phyloP scores from a whole-genome alignment of 305 asterid genomes.

The Nicotiana rustica region DNA sequence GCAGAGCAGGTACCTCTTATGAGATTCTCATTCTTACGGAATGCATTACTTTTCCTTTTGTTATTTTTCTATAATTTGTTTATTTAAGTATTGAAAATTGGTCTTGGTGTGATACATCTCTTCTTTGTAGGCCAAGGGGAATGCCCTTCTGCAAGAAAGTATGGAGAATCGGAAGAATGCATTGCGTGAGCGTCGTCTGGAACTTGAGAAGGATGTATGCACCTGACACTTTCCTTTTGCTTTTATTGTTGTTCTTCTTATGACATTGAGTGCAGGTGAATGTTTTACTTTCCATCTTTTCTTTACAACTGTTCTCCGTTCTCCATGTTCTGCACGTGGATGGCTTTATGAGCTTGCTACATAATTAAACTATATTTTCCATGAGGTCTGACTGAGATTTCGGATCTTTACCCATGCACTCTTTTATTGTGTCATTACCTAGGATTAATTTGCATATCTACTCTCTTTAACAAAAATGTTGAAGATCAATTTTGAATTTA shows the following conservation, averaged over 20 bases:
- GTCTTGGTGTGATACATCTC: slow-evolving; percentile 24
- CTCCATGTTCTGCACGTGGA: background rate
- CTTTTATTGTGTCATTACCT: background rate
- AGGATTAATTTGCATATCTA: background rate
- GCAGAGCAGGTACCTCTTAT: slow-evolving; percentile 66
- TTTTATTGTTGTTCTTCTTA: background rate
- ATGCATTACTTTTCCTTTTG: background rate
- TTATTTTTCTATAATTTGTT: background rate
- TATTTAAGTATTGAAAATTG: background rate
- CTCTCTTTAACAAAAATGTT: background rate
- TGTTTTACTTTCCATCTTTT: background rate
- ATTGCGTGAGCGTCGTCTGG: slow-evolving; percentile 70
- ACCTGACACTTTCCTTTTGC: background rate
- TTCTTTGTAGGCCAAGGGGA: slow-evolving; percentile 57
- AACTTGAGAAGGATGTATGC: slow-evolving; percentile 87
- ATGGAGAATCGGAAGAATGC: slow-evolving; percentile 69
- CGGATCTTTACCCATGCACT: background rate
- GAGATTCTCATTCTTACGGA: slow-evolving; percentile 31
- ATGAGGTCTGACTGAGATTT: background rate
- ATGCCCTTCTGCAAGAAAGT: slow-evolving; percentile 61
- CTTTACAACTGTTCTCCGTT: background rate
- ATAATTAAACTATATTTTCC: background rate
- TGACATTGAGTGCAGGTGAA: background rate
- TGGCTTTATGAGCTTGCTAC: background rate
- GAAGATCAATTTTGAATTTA: background rate